These are phyloP conservation scores for Pseudogymnoascus pannorum DNA, from an alignment of 2,329 filamentous ascomycete genomes.

Conservation along the genomic window DNA sequence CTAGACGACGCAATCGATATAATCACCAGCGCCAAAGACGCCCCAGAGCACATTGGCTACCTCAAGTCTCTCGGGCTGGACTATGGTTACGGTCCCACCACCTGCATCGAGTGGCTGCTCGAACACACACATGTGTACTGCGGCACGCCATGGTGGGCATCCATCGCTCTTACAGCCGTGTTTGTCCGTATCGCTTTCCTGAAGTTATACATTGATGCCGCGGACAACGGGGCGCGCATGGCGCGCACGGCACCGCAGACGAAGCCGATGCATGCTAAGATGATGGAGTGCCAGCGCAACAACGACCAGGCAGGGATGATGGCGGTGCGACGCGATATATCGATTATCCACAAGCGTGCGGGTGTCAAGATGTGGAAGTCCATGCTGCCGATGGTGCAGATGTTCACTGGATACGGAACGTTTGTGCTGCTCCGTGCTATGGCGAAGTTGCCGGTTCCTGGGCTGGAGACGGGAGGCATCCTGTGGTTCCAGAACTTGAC, in stretches of 20 bases:
- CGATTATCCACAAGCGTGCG: conserved; percentile 42
- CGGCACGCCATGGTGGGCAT: conserved; percentile 75
- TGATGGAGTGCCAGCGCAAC: conserved; percentile 33
- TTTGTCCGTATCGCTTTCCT: conserved; percentile 58
- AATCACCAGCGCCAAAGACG: conserved; percentile 15
- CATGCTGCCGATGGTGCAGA: conserved; percentile 51
- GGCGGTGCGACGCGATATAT: conserved; percentile 41
- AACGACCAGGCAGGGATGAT: conserved; percentile 43
- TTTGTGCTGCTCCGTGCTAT: conserved; percentile 73
- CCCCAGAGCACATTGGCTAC: conserved; percentile 66
- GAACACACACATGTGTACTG: conserved; percentile 74
- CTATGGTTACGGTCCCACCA: conserved; percentile 75
- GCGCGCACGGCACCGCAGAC: conserved; percentile 51
- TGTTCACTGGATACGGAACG: conserved; percentile 70
- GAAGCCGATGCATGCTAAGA: conserved; percentile 48
- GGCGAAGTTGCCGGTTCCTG: conserved; percentile 71
- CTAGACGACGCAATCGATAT: conserved; percentile 21
- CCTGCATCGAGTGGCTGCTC: conserved; percentile 64
- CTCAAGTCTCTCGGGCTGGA: conserved; percentile 76
- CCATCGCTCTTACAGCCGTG: conserved; percentile 60
- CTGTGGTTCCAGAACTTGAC: conserved; percentile 78
- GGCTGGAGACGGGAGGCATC: conserved; percentile 60
- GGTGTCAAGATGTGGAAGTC: conserved; percentile 47
- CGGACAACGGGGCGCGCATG: conserved; percentile 56
- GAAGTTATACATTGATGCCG: conserved; percentile 54